These are phyloP conservation scores for Globisporangium nagaii DNA, from an alignment of 352 stramenopile species.

Conservation along the genomic window DNA sequence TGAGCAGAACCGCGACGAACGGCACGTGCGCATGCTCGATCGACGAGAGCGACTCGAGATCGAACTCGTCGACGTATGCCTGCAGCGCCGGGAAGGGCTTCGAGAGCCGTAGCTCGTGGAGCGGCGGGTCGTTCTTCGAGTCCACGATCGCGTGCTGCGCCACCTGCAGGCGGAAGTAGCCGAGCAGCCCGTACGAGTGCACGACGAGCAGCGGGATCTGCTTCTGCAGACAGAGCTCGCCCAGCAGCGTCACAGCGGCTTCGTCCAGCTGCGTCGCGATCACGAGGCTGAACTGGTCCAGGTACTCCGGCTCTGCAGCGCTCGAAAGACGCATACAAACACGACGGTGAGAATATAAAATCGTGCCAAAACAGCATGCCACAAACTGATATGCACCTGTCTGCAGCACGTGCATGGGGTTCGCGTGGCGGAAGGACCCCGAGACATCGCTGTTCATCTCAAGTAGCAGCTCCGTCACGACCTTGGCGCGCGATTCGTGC, in stretches of 20 bases:
- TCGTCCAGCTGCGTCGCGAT: slow-evolving; percentile 85
- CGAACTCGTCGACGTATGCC: slow-evolving; percentile 42
- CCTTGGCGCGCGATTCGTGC: slow-evolving; percentile 70
- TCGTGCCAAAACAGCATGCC: no score
- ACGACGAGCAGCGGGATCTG: slow-evolving; percentile 81
- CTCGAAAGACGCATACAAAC: neutral
- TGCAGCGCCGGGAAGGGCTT: slow-evolving; percentile 69
- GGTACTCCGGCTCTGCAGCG: slow-evolving; percentile 40
- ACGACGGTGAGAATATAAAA: no score
- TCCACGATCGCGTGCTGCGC: slow-evolving; percentile 86
- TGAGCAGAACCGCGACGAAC: slow-evolving; percentile 90
- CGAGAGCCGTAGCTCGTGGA: slow-evolving; percentile 88
- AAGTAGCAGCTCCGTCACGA: slow-evolving; percentile 75
- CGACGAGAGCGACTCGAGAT: slow-evolving; percentile 63
- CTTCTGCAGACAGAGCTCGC: slow-evolving; percentile 54
- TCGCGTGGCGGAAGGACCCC: slow-evolving; percentile 44
- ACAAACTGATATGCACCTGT: slow-evolving; percentile 14
- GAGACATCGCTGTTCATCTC: slow-evolving; percentile 96
- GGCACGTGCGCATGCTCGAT: slow-evolving; percentile 91
- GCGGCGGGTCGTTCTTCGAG: slow-evolving; percentile 80
- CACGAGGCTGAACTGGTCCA: slow-evolving; percentile 80
- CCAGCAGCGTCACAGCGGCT: slow-evolving; percentile 43
- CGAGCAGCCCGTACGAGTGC: slow-evolving; percentile 91
- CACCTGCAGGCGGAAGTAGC: slow-evolving; percentile 87
- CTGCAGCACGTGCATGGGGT: slow-evolving; percentile 41